Evolutionary conservation across 2,329 filamentous ascomycete species (phyloP), one percentile per base, ranked within the genome.

Genomic region (Hyphodiscus sp.): DNA sequence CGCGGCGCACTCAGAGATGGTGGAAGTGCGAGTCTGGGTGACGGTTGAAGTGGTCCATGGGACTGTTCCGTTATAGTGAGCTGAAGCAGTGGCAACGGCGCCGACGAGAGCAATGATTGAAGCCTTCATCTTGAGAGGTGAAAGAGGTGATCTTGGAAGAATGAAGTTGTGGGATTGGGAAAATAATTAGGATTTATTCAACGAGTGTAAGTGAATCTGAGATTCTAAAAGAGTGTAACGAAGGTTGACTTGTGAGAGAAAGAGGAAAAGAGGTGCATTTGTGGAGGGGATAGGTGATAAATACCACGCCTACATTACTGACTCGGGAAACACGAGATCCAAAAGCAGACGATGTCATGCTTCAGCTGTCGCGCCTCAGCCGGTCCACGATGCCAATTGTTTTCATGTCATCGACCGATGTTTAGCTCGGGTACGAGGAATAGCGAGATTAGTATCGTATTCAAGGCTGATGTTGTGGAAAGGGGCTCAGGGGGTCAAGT

Each of bases 11-110:
- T 30, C 29, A 47, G 46, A 41, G 30, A 26, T 33, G 38, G 41
- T 51, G 50, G 68, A 45, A 18, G 42, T 61, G n/a, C 13, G 18
- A 33, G 42, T 48, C 45, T 64, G 59, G 29, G 58, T 63, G 15
- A 59, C 68, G 33, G 66, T 64, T 23, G 76, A 76, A 56, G 58
- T 62, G 41, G 73, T 63, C 2, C 20, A 54, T 23, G 33, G 33
- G 33, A n/a, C 33, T 6, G 33, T 38, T 38, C 33, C 33, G 16
- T n/a, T 49, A 7, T 42, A 2, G 19, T 42, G 44, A 23, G 53
- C 55, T n/a, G 19, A 47, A 43, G 41, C 55, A 43, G 33, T 45
- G 10, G 58, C 55, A 42, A 48, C 55, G 43, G 48, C 44, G 44
- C 47, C 58, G 47, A 58, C 44, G 45, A 55, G 20, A 38, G 53